phyloP scores from a whole-genome alignment of 768 basidiomycete species.

The Lactarius sanguifluus region DNA sequence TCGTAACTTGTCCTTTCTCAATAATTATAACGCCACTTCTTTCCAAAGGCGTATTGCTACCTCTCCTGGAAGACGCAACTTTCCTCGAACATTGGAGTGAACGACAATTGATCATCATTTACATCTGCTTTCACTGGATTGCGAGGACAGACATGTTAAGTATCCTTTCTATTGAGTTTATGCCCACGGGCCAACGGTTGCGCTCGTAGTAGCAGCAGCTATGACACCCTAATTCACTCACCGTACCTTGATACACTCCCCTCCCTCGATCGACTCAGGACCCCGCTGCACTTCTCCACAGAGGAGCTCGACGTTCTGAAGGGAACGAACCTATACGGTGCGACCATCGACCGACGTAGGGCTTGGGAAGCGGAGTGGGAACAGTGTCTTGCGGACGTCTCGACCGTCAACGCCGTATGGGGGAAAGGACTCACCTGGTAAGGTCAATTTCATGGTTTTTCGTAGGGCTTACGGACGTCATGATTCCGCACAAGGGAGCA shows the following conservation, averaged over 20 bases:
- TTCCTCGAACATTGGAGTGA: slow-evolving; percentile 50
- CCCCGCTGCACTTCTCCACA: slow-evolving; percentile 69
- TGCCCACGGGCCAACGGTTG: slow-evolving; percentile 11
- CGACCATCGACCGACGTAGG: slow-evolving; percentile 62
- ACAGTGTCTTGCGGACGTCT: slow-evolving; percentile 48
- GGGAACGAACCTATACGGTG: slow-evolving; percentile 81
- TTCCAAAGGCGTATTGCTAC: slow-evolving; percentile 45
- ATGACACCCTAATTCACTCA: slow-evolving; percentile 40
- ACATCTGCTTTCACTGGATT: slow-evolving; percentile 66
- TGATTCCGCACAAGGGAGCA: slow-evolving; percentile 50
- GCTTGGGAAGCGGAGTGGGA: slow-evolving; percentile 66
- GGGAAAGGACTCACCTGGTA: slow-evolving; percentile 66
- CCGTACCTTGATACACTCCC: slow-evolving; percentile 75
- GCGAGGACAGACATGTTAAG: slow-evolving; percentile 40
- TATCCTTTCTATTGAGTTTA: slow-evolving; percentile 13
- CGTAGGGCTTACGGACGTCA: slow-evolving; percentile 3
- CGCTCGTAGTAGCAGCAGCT: slow-evolving; percentile 21
- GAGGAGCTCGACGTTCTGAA: slow-evolving; percentile 63
- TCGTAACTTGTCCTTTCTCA: slow-evolving; percentile 67
- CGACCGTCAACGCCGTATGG: slow-evolving; percentile 42
- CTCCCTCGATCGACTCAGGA: slow-evolving; percentile 50
- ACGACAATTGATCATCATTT: slow-evolving; percentile 66
- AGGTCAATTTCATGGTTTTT: slow-evolving; percentile 30
- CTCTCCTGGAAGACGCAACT: slow-evolving; percentile 37
- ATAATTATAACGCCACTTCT: slow-evolving; percentile 60